Evolutionary conservation across 129 eudicot genomes (phyloP).

Genomic region (Glebionis coronaria): DNA sequence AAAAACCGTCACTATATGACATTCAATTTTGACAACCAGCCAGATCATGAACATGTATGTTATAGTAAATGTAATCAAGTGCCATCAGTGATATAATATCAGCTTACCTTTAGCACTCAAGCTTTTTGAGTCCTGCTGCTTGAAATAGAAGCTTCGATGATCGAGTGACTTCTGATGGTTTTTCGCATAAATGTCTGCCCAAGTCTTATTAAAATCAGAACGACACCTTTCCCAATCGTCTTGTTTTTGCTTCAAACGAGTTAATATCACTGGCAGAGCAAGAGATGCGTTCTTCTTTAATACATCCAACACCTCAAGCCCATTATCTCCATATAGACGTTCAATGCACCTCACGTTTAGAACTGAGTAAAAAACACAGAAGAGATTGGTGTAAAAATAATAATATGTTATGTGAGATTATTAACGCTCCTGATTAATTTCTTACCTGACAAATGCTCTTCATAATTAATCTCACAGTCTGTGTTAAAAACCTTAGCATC

Average conservation of each 20-base stretch:
- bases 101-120: slow-evolving; percentile 88
- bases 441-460: slow-evolving; percentile 78
- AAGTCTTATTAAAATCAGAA: slow-evolving; percentile 79
- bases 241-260: slow-evolving; percentile 96
- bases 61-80: no score
- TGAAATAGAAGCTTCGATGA: slow-evolving; percentile 96
- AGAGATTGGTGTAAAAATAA: no score
- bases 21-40: no score
- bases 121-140: slow-evolving; percentile 93
- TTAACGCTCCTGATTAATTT: slow-evolving; percentile 14
- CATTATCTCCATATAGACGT: slow-evolving; percentile 94
- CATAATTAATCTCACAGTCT: slow-evolving; percentile 44
- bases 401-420: no score
- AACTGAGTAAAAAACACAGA: slow-evolving; percentile 36
- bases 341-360: slow-evolving; percentile 90
- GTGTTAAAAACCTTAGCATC: slow-evolving; percentile 45
- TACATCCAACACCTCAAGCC: slow-evolving; percentile 95
- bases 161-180: slow-evolving; percentile 96
- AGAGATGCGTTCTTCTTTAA: slow-evolving; percentile 80
- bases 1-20: no score
- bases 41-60: no score
- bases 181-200: slow-evolving; percentile 93
- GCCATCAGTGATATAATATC: no score
- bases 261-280: slow-evolving; percentile 88
- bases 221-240: slow-evolving; percentile 98